Base-by-base conservation (phyloP, 805 yeast species). In the Lipomyces sp. region DNA sequence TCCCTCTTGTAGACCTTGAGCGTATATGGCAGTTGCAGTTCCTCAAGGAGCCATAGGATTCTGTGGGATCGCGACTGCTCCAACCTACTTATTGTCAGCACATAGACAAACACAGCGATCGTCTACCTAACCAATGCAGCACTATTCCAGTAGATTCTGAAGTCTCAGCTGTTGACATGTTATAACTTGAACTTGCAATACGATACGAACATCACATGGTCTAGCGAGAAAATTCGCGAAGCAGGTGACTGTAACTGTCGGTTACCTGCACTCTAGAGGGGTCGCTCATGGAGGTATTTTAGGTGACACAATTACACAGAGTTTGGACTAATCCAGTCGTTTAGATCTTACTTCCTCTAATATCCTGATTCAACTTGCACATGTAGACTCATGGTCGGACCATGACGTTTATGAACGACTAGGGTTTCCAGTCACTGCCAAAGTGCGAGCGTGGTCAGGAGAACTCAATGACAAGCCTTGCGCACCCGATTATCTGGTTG, bases 1-100 rank as follows among this genome's bases (percentile, higher is more conserved):
- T 84, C 79, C 59, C 92, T 81, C 64, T 82, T 76, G 75, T 85
- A 87, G 2, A 82, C 73, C 69, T 85, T 82, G 24, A 87, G 76
- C 13, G 83, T 84, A 72, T 86, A 89, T 33, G 84, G 84, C 5
- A 88, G 73, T 11, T 80, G 80, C 13, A 89, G 77, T 60, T 86
- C 84, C 66, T 87, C 90, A n/a, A 89, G 77, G 57, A 86, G 77
- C 90, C 91, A 89, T 37, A 85, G 73, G 8, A 87, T 80, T 63
- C 92, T 80, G 62, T 83, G 85, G 0, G 90, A 77, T 73, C 93
- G 80, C 3, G 91, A 87, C 18, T 82, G 77, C 63, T 82, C 81
- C 56, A 86, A 81, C 82, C 84, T 72, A 62, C 24, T 24, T 1
- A 24, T 24, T 24, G 24, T 24, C 24, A 24, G 24, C 24, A 24